phyloP scores from a whole-genome alignment of 345 rosid genomes.

The thale cress (Arabidopsis thaliana) region DNA sequence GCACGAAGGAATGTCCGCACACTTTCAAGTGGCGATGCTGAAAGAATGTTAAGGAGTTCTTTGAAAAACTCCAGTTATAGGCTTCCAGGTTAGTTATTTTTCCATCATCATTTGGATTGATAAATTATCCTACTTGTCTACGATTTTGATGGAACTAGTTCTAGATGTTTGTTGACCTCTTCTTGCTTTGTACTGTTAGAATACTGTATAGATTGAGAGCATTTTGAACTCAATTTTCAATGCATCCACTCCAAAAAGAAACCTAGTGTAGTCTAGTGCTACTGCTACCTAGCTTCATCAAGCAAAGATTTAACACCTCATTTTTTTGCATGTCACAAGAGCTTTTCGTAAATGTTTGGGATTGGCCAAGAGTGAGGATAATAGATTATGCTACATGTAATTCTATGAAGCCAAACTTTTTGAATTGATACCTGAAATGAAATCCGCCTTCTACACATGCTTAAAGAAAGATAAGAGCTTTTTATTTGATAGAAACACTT shows the following conservation, averaged over 20 bases:
- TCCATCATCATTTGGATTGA: constrained; percentile 19
- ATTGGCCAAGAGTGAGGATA: constrained; percentile 11
- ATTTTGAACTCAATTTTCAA: constrained; percentile 14
- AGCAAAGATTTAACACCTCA: constrained; percentile 28
- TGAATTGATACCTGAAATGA: constrained; percentile 14
- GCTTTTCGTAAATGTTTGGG: constrained; percentile 6
- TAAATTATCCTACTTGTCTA: constrained; percentile 30
- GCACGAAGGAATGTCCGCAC: constrained; percentile 75
- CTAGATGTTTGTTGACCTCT: constrained; percentile 26
- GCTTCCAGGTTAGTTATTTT: constrained; percentile 79
- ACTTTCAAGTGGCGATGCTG: constrained; percentile 81
- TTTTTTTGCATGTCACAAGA: constrained; percentile 14
- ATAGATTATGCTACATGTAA: constrained; percentile 20
- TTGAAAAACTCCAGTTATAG: constrained; percentile 58
- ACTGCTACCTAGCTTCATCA: constrained; percentile 10
- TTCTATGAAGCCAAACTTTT: constrained; percentile 3
- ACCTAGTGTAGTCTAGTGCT: constrained; percentile 22
- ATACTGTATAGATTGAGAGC: constrained; percentile 18
- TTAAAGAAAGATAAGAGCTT: constrained; percentile 32
- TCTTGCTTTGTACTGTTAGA: constrained; percentile 15
- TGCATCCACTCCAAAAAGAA: constrained; percentile 18
- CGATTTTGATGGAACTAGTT: constrained; percentile 16
- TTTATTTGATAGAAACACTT: constrained; percentile 29
- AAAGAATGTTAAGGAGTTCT: constrained; percentile 64
- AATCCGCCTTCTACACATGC: constrained; percentile 22